Conservation (phyloP, 306 rosid species). For the Canavalia ensiformis region DNA sequence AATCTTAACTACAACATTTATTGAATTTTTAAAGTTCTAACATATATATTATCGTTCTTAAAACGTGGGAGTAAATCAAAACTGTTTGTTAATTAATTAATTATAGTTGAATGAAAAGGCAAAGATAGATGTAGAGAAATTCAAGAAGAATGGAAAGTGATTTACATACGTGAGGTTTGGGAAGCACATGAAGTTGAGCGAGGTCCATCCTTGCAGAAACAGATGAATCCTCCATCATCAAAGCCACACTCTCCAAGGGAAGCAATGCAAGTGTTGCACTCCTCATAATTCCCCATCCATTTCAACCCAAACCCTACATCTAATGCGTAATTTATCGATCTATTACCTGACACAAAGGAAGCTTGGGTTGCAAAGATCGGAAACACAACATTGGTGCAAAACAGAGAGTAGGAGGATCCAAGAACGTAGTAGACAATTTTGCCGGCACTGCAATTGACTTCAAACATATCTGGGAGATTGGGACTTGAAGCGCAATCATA, state of each 20-base stretch:
- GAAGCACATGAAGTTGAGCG: background rate
- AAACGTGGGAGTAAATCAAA: too few relatives aligned
- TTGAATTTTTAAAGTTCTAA: too few relatives aligned
- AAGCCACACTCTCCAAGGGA: constrained; percentile 46
- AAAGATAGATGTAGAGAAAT: too few relatives aligned
- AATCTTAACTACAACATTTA: too few relatives aligned
- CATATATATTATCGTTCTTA: too few relatives aligned
- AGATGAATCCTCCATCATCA: constrained; percentile 23
- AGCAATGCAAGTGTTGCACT: background rate
- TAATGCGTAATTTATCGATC: background rate
- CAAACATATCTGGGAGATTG: accelerated
- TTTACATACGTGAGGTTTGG: too few relatives aligned
- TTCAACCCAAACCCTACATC: constrained; percentile 12
- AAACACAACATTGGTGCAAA: background rate
- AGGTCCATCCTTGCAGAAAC: constrained; percentile 51
- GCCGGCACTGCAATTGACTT: accelerated
- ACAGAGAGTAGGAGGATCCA: accelerated
- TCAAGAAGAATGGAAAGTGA: too few relatives aligned
- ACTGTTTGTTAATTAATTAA: too few relatives aligned
- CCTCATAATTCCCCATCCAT: background rate
- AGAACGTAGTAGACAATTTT: background rate
- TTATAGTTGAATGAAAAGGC: too few relatives aligned
- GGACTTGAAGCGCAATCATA: constrained; percentile 15
- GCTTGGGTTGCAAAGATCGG: background rate
- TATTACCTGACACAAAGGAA: accelerated